Percentiles rank a stretch among this genome's conserved stretches.
These are phyloP conservation scores for Bruguiera sexangula DNA, from an alignment of 345 rosid species.

Conservation along the genomic window DNA sequence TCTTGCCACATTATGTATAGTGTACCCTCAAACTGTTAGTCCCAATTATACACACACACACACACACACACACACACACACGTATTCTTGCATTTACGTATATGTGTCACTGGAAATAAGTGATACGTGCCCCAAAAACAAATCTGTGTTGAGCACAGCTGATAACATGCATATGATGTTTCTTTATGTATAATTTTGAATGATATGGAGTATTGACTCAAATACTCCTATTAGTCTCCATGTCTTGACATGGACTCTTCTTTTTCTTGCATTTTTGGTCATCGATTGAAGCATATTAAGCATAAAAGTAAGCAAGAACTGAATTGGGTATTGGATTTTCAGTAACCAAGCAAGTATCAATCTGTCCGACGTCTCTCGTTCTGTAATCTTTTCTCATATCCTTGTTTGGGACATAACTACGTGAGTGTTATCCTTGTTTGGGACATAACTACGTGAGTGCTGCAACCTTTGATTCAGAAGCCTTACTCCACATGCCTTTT, in stretches of 20 bases:
- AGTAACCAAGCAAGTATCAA: slow-evolving; percentile 10
- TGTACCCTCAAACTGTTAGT: background rate
- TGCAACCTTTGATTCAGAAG: slow-evolving; percentile 15
- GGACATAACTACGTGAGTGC: slow-evolving; percentile 47
- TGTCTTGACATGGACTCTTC: no score
- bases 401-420: slow-evolving; percentile 15
- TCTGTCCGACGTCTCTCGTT: slow-evolving; percentile 13
- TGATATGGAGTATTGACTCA: no score
- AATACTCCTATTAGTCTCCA: no score
- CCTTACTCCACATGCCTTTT: slow-evolving; percentile 44
- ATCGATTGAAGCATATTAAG: no score
- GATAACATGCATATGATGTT: no score
- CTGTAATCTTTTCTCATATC: slow-evolving; percentile 16
- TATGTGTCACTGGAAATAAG: no score
- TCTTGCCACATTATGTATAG: background rate
- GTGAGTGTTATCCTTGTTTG: background rate
- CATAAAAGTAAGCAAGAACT: no score
- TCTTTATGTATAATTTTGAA: no score
- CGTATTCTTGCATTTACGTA: no score
- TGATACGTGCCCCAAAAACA: no score
- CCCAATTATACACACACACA: background rate
- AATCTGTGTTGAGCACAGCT: no score
- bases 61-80: background rate
- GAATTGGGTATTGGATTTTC: background rate
- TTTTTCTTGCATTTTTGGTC: no score